Evolutionary conservation across 768 basidiomycete species (phyloP), one percentile per base, ranked within the genome.

Genomic region (Auricularia sp.): DNA sequence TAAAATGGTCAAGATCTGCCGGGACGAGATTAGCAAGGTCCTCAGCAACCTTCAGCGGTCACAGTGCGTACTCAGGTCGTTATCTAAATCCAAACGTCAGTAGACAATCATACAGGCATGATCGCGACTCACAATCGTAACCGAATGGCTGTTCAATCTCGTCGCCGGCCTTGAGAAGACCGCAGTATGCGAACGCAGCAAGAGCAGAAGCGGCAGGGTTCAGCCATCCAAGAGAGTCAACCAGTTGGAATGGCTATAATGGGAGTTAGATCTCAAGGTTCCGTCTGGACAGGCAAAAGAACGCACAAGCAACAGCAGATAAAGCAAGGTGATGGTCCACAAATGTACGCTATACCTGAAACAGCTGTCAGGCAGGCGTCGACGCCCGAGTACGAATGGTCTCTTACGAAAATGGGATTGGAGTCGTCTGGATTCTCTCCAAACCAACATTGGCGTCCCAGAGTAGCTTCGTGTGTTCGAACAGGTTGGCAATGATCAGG

Each of bases 111-210:
- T 61, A 61, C 3, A 18, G 29, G 29, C 29, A 2, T 29, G 29
- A 29, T 29, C 29, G 29, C 29, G 29, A 39, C 16, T n/a, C 34
- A 61, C 36, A 62, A 12, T 42, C 61, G 23, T 62, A 47, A 11
- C 61, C 64, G 42, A 64, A 64, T 23, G 64, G 64, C 36, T 64
- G 42, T 23, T 64, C 64, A 23, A 64, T 39, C 43, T 64, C 64
- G 21, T 64, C 64, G 58, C 58, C 64, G 2, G 58, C 59, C 29
- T 64, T 64, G 58, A 64, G 59, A 6, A 64, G 36, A 34, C 64
- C 64, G 47, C 64, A 64, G 34, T 64, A 64, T 21, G 47, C 64
- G 54, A 64, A 64, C 23, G 64, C 56, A 2, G 64, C 64, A 51
- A 64, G 64, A 5, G 64, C 56, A 42, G 39, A 21, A 8, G 61